Base-by-base conservation (phyloP, 2,329 filamentous ascomycete species). In the Aspergillus latus region DNA sequence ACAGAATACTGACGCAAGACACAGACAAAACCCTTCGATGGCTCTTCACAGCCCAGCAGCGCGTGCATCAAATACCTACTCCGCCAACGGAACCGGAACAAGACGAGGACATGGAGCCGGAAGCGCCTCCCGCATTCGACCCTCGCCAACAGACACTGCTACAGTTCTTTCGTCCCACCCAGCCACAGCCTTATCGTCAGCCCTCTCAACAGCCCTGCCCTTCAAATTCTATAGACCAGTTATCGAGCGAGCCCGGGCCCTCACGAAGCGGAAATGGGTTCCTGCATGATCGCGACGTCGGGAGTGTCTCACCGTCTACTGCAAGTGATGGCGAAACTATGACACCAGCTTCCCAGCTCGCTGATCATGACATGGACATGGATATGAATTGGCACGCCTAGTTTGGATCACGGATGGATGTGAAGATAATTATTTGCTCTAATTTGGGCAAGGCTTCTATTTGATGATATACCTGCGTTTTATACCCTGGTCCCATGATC, bases 11-110 rank as follows among this genome's bases (percentile, higher is more conserved):
- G 45, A 71, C 62, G 21, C 21, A 21, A 21, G 21, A 21, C 21
- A 21, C 21, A 77, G 74, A 73, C 48, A 76, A 76, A 59, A 77
- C 74, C n/a, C 66, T 77, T 26, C 69, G 71, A 32, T 74, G 74
- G 71, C 68, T 77, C 7, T 77, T 71, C 58, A 72, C 72, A 29
- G 74, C 74, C 6, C 74, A 75, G 53, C 58, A 69, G 71, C 49
- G 45, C 56, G 63, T 70, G 44, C 68, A 63, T 21, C 63, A 65
- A 13, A 49, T 52, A 30, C 42, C 54, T 26, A 34, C 49, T 37
- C 43, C 57, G 3, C 44, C 62, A 10, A 26, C 59, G 13, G 47
- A 60, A 30, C 52, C 59, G 11, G 47, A 59, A 34, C 52, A 60
- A 43, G 59, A 70, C 21, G 65, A 70, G 51, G 46, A 59, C 9